These are phyloP conservation scores for Sphaerulina musiva DNA, from an alignment of 2,329 filamentous ascomycete species.

Conservation along the genomic window DNA sequence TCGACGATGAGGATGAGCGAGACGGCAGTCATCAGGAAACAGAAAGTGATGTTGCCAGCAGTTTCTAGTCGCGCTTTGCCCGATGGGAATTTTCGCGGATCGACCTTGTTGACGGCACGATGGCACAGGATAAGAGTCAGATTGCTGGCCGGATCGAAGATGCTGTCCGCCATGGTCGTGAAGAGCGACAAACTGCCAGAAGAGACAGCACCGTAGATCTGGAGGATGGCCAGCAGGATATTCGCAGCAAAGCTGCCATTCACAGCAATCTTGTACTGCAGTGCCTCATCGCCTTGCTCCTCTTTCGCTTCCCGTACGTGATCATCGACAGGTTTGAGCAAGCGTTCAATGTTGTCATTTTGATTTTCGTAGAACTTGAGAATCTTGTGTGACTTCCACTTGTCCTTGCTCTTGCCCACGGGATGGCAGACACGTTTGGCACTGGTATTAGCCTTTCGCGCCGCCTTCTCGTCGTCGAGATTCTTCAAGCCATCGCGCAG, in stretches of 20 bases:
- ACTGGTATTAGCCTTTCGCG: slow-evolving; percentile 73
- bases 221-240: slow-evolving; percentile 67
- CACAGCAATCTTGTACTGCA: slow-evolving; percentile 65
- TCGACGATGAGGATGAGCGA: slow-evolving; percentile 90
- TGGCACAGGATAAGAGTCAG: slow-evolving; percentile 79
- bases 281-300: slow-evolving; percentile 70
- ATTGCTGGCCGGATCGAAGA: slow-evolving; percentile 81
- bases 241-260: slow-evolving; percentile 71
- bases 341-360: slow-evolving; percentile 86
- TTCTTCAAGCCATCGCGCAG: slow-evolving; percentile 74
- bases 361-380: slow-evolving; percentile 81
- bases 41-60: slow-evolving; percentile 91
- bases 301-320: slow-evolving; percentile 76
- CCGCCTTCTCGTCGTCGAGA: slow-evolving; percentile 61
- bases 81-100: slow-evolving; percentile 77
- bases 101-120: slow-evolving; percentile 80
- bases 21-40: slow-evolving; percentile 89
- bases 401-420: slow-evolving; percentile 39
- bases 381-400: slow-evolving; percentile 51
- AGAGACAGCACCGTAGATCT: slow-evolving; percentile 80
- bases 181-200: slow-evolving; percentile 92
- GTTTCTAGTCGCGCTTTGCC: slow-evolving; percentile 94
- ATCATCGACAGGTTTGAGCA: slow-evolving; percentile 89
- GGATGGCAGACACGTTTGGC: slow-evolving; percentile 56
- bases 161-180: slow-evolving; percentile 91